These are phyloP conservation scores for Phytophthora colocasiae DNA, from an alignment of 352 stramenopile genomes.

Conservation along the genomic window DNA sequence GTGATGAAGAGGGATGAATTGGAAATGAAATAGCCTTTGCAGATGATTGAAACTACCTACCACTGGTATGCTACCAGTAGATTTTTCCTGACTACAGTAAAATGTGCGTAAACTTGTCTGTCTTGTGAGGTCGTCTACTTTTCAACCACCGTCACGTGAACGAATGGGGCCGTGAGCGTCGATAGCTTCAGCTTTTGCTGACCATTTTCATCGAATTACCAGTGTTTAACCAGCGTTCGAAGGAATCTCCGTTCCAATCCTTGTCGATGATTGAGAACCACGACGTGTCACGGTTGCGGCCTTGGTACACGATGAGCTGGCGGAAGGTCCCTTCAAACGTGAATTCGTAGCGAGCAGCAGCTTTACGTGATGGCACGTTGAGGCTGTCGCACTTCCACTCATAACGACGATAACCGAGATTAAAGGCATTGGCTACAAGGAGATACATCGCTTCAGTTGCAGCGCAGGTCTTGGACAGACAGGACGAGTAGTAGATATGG, in stretches of 20 bases:
- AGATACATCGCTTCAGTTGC: constrained; percentile 28
- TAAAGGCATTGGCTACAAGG: constrained; percentile 16
- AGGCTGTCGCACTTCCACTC: constrained; percentile 32
- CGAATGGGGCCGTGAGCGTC: constrained; percentile 25
- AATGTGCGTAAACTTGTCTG: neutral
- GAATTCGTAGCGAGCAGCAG: constrained; percentile 18
- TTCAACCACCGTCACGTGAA: constrained; percentile 1
- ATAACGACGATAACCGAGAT: constrained; percentile 26
- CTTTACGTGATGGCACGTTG: constrained; percentile 17
- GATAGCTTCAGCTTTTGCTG: constrained; percentile 30
- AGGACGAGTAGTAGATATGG: constrained; percentile 19
- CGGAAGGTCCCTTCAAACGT: constrained; percentile 29
- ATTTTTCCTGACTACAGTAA: neutral
- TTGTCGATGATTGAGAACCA: constrained; percentile 31
- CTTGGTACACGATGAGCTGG: constrained; percentile 26
- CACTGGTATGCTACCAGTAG: neutral
- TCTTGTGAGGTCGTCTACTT: too few species aligned
- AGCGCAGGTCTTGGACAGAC: constrained; percentile 13
- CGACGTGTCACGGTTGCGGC: constrained; percentile 22
- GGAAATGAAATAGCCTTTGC: neutral
- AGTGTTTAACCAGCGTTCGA: constrained; percentile 21
- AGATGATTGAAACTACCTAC: neutral
- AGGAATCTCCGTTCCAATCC: constrained; percentile 19
- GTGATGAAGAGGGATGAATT: neutral
- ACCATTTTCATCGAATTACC: constrained; percentile 23